Percentiles rank a stretch among this genome's conserved stretches.
These are phyloP conservation scores for Jaltomata sinuosa DNA, from an alignment of 257 asterid species.

Conservation along the genomic window DNA sequence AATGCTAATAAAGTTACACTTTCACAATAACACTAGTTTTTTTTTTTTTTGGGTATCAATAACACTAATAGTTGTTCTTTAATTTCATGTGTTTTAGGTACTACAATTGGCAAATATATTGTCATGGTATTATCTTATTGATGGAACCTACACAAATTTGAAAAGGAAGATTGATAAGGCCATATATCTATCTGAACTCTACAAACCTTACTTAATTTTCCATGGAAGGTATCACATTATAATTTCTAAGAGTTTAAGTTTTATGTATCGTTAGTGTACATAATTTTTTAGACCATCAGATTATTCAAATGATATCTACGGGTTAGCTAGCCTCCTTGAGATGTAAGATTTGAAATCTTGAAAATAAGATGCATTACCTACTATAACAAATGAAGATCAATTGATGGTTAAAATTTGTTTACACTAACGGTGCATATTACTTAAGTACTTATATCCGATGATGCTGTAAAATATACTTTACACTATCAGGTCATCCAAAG, in stretches of 20 bases:
- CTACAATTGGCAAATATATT: slow-evolving; percentile 18
- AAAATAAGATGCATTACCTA: background rate
- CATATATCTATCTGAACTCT: slow-evolving; percentile 25
- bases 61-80: background rate
- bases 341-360: background rate
- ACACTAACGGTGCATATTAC: background rate
- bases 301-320: background rate
- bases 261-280: background rate
- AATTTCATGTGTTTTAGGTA: slow-evolving; percentile 16
- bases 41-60: too few species aligned
- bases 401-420: background rate
- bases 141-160: slow-evolving; percentile 5
- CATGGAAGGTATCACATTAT: slow-evolving; percentile 26
- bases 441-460: background rate
- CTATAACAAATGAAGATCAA: background rate
- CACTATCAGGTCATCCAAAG: background rate
- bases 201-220: slow-evolving; percentile 38
- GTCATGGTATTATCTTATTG: slow-evolving; percentile 16
- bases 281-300: background rate
- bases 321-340: background rate
- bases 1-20: background rate
- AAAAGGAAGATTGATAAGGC: slow-evolving; percentile 19
- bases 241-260: background rate
- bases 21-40: background rate
- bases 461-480: too few species aligned